Base-by-base conservation (phyloP, 345 rosid genomes). In the Euphorbia pulcherrima region DNA sequence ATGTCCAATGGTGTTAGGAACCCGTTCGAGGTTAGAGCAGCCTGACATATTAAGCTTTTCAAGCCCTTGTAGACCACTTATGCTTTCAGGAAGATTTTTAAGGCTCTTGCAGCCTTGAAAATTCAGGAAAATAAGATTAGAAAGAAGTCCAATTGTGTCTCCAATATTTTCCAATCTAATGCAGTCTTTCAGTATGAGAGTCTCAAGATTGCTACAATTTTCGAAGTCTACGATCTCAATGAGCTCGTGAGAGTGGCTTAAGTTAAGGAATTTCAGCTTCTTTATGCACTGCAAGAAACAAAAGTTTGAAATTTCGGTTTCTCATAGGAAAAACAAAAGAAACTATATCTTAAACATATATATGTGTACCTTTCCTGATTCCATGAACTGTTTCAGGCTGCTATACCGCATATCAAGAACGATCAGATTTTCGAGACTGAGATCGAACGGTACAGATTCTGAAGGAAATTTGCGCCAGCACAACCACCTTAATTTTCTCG, bases 401-500 rank as follows among this genome's bases (percentile, higher is more conserved):
- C 74, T 71, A 54, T 18, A 58, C 0, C 29, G 62, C 65, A 68
- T 68, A 29, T 16, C 46, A 11, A 68, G 56, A 40, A 55, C 12
- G 27, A 75, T 55, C 48, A 75, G 28, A 6, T 72, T 37, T n/a
- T 54, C 47, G 4, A 39, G 53, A 20, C 33, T 8, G 26, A 72
- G 53, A 18, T n/a, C 39, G 6, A 23, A 12, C 8, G 74, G 73
- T 21, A 61, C 21, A 29, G 59, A 63, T 56, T 23, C 1, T 11
- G n/a, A n/a, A n/a, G n/a, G n/a, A 58, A 41, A 68, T 20, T 39
- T 50, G 4, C 5, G 37, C 71, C 71, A 68, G 2, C 62, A 63
- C 47, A 79, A 56, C 73, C 75, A 79, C 48, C 55, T 44, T 24
- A 79, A 63, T 29, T 71, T 1, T 14, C 41, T 60, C 21, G 69